Percentiles rank a stretch among this genome's conserved stretches.
These are phyloP conservation scores for Nidula niveotomentosa DNA, from an alignment of 1,284 basidiomycete species.

Conservation along the genomic window DNA sequence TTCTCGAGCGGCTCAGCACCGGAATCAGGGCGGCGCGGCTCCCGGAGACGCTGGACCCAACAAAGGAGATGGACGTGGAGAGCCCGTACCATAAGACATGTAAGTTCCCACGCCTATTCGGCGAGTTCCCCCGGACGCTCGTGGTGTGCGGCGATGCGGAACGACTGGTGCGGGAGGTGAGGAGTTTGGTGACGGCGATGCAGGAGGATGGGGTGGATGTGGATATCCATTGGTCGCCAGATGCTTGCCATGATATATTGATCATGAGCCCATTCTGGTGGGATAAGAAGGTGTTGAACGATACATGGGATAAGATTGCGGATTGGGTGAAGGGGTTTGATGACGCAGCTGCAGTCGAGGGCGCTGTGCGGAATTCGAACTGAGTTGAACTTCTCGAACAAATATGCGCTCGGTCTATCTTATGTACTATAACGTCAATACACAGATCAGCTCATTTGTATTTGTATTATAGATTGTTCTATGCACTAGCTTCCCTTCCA, in stretches of 20 bases:
- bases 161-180: constrained; percentile 32
- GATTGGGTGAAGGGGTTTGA: constrained; percentile 20
- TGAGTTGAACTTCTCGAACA: neutral
- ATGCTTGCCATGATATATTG: constrained; percentile 34
- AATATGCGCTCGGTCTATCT: neutral
- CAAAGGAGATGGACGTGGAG: constrained; percentile 3
- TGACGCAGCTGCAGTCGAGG: neutral
- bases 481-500: neutral
- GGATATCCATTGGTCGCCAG: constrained; percentile 26
- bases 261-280: constrained; percentile 33
- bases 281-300: constrained; percentile 23
- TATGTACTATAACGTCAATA: neutral
- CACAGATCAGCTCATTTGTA: neutral
- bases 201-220: constrained; percentile 31
- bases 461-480: neutral
- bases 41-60: constrained; percentile 11
- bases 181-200: constrained; percentile 30
- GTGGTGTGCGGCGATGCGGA: constrained; percentile 40
- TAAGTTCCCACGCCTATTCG: constrained; percentile 37
- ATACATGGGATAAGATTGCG: constrained; percentile 24
- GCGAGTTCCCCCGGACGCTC: constrained; percentile 40
- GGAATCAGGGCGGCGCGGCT: constrained; percentile 7
- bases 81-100: constrained; percentile 18
- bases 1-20: constrained; percentile 11
- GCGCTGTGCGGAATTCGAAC: neutral